Conservation (phyloP, 1,284 basidiomycete species). For the Ganoderma boninense region DNA sequence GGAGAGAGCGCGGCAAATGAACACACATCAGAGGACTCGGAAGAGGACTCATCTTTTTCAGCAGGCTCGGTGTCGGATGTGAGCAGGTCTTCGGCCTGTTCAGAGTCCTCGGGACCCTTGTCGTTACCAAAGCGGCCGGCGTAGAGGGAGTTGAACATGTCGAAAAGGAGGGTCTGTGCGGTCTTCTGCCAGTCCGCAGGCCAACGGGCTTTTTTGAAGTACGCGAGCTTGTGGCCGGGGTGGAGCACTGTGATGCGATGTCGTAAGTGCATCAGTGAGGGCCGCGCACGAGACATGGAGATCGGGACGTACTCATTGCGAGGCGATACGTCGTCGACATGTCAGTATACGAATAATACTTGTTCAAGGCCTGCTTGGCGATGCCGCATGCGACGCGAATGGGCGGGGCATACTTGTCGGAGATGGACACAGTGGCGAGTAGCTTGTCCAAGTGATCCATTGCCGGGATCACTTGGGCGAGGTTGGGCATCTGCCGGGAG, state of each 20-base stretch:
- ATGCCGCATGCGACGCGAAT: slow-evolving; percentile 33
- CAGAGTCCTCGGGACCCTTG: too few species aligned
- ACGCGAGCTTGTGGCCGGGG: slow-evolving; percentile 4
- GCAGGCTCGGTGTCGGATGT: too few species aligned
- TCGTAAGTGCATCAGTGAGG: too few species aligned
- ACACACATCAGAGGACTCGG: too few species aligned
- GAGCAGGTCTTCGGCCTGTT: too few species aligned
- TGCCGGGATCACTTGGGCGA: slow-evolving; percentile 3
- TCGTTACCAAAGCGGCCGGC: too few species aligned
- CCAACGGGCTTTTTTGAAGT: slow-evolving; percentile 8
- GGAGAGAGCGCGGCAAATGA: background rate
- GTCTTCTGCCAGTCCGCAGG: background rate
- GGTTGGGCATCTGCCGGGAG: background rate
- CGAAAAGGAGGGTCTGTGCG: background rate
- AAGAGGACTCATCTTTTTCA: too few species aligned
- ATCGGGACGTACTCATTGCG: background rate
- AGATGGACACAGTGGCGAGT: background rate
- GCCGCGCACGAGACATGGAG: too few species aligned
- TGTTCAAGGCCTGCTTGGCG: slow-evolving; percentile 38
- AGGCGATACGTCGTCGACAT: slow-evolving; percentile 3
- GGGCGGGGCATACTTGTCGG: background rate
- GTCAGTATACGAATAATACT: slow-evolving; percentile 40
- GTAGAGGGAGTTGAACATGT: background rate
- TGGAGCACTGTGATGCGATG: slow-evolving; percentile 11
- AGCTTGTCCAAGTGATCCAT: slow-evolving; percentile 36